These are phyloP conservation scores for Emericellopsis cladophorae DNA, from an alignment of 2,329 filamentous ascomycete species.

Conservation along the genomic window DNA sequence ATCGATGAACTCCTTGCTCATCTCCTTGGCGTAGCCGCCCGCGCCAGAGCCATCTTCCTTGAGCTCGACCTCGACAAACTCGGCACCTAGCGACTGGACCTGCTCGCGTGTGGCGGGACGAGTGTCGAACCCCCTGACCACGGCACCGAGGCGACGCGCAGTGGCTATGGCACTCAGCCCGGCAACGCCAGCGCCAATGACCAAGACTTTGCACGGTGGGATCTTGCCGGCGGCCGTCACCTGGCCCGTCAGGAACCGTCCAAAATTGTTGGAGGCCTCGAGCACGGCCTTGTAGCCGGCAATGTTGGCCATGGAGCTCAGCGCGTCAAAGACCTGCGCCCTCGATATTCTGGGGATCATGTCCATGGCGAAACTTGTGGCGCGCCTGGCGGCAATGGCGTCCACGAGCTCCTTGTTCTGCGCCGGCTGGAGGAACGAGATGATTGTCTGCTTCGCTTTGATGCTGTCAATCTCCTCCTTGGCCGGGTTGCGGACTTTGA, in stretches of 20 bases:
- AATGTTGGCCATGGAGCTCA: slow-evolving; percentile 91
- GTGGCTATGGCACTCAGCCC: slow-evolving; percentile 82
- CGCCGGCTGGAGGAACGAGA: slow-evolving; percentile 72
- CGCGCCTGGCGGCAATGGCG: slow-evolving; percentile 55
- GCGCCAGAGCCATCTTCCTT: slow-evolving; percentile 74
- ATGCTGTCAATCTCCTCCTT: slow-evolving; percentile 53
- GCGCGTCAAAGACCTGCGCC: slow-evolving; percentile 76
- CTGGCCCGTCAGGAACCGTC: slow-evolving; percentile 78
- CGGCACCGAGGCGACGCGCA: slow-evolving; percentile 73
- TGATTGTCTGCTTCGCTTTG: slow-evolving; percentile 57
- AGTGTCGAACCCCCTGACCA: slow-evolving; percentile 87
- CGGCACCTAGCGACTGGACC: slow-evolving; percentile 79
- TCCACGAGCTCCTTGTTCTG: slow-evolving; percentile 70
- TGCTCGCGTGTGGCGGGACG: slow-evolving; percentile 77
- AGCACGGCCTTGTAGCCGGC: slow-evolving; percentile 86
- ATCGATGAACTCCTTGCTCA: slow-evolving; percentile 88
- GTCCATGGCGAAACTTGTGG: slow-evolving; percentile 82
- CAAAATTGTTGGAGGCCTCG: slow-evolving; percentile 82
- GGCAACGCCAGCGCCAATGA: slow-evolving; percentile 83
- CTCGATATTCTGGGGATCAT: slow-evolving; percentile 83
- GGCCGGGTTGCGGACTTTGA: slow-evolving; percentile 72
- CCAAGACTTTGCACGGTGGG: slow-evolving; percentile 77
- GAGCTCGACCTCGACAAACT: slow-evolving; percentile 79
- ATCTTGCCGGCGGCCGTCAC: slow-evolving; percentile 86
- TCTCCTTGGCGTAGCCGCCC: slow-evolving; percentile 84